Base-by-base conservation (phyloP, 2,329 filamentous ascomycete genomes). In the Epichloe sp. region DNA sequence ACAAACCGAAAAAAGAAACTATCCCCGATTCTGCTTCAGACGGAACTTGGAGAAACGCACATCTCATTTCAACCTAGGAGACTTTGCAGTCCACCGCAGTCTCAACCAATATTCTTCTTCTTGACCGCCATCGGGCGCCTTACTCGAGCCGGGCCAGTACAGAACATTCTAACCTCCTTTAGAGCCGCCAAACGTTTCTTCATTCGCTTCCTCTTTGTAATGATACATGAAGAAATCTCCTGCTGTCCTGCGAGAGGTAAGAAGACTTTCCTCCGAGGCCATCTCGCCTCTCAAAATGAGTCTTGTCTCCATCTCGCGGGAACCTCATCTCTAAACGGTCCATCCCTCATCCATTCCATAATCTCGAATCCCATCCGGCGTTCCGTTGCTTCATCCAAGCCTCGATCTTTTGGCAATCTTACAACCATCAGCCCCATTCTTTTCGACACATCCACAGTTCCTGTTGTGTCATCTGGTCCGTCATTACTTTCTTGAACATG, bases 361-460 rank as follows among this genome's bases (percentile, higher is more conserved):
- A 96, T 82, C 70, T 96, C 90, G 68, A 96, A 96, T 2, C 82
- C 84, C 47, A 95, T 71, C 55, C 89, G 74, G 53, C 88, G 76
- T 64, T 89, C 74, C 11, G 81, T 82, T 60, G 79, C 83, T 64
- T 87, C 83, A 54, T 83, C 82, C 56, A 88, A 63, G 26, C 68
- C 66, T 60, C 68, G 61, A 40, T 65, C 62, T 49, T 58, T 57
- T 12, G 62, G 59, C 54, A 79, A 68, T 49, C 77, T 70, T 41
- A 85, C 70, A 17, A 83, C 67, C 60, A 85, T 74, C 42, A 78
- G 64, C 8, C 69, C 70, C 11, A 73, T 72, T 49, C 75, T 75
- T 50, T 70, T 71, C 44, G 57, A 58, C 44, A 83, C 72, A 60
- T 86, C 81, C 5, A 86, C 80, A 0, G 70, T 67, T 3, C 73